Percentiles rank a stretch among this genome's conserved stretches.
phyloP scores from a whole-genome alignment of 2,329 filamentous ascomycete genomes.

The Ophiosphaerella narmari region DNA sequence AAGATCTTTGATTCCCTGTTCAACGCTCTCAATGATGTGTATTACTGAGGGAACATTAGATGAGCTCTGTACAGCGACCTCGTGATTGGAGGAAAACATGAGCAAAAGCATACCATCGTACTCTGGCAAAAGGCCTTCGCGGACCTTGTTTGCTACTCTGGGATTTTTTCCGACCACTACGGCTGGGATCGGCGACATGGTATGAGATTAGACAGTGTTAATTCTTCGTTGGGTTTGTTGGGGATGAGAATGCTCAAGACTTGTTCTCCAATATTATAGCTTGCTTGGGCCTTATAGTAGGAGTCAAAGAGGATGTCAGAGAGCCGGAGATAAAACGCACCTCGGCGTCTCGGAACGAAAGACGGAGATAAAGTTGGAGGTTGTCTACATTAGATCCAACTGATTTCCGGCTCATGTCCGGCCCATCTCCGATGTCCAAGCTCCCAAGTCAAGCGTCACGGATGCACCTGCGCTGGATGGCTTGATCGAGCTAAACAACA shows the following conservation, averaged over 20 bases:
- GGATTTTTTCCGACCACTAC: slow-evolving; percentile 16
- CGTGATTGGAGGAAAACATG: not conserved
- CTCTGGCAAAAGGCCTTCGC: slow-evolving; percentile 11
- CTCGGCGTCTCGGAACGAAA: not conserved
- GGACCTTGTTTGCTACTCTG: slow-evolving; percentile 9
- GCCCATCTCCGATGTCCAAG: slow-evolving; percentile 10
- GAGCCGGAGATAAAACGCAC: no score
- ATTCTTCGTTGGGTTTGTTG: no score
- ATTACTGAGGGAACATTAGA: slow-evolving; percentile 1
- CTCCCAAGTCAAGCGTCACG: slow-evolving; percentile 24
- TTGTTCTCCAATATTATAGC: no score
- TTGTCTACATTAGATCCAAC: not conserved
- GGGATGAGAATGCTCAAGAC: no score
- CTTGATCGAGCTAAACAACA: not conserved
- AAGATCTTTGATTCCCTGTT: slow-evolving; percentile 11
- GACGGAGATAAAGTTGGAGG: no score
- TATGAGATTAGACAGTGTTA: no score
- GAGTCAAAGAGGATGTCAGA: no score
- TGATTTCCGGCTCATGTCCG: slow-evolving; percentile 3
- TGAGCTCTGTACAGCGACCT: not conserved
- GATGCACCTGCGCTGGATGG: slow-evolving; percentile 1
- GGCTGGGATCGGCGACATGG: slow-evolving; percentile 16
- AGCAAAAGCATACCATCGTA: slow-evolving; percentile 12
- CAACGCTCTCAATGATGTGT: slow-evolving; percentile 15
- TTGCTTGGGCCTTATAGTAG: no score